Conservation (phyloP, 2,329 filamentous ascomycete genomes). For the Colletotrichum phormii region DNA sequence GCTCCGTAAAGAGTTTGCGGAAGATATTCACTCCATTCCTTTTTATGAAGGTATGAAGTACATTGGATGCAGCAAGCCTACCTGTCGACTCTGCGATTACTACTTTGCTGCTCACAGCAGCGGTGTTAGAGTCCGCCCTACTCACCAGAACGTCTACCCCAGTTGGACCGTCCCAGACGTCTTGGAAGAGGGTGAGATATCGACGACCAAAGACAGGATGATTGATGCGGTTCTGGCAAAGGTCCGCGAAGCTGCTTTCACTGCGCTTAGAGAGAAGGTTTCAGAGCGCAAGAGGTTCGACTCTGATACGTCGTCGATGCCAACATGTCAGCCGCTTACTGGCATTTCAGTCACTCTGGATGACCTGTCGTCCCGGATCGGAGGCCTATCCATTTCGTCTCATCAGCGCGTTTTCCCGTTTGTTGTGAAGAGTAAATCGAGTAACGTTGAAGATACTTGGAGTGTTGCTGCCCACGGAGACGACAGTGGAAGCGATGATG, state of each 20-base stretch:
- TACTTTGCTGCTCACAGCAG: slow-evolving; percentile 36
- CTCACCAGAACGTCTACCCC: slow-evolving; percentile 37
- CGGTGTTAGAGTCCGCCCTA: slow-evolving; percentile 31
- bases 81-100: slow-evolving; percentile 39
- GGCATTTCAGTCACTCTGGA: background rate
- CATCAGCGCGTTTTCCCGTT: no score
- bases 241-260: slow-evolving; percentile 12
- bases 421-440: background rate
- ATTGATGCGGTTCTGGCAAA: slow-evolving; percentile 12
- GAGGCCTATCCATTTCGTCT: background rate
- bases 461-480: background rate
- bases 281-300: slow-evolving; percentile 22
- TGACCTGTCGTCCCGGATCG: background rate
- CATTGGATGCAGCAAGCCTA: slow-evolving; percentile 41
- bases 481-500: background rate
- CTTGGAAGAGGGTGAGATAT: background rate
- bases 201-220: background rate
- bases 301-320: slow-evolving; percentile 7
- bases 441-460: background rate
- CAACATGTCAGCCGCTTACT: background rate
- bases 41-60: slow-evolving; percentile 37
- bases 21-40: background rate
- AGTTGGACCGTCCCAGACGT: slow-evolving; percentile 36
- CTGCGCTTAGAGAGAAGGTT: slow-evolving; percentile 19
- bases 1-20: background rate